Evolutionary conservation across 192 early-diverging fungal species (phyloP).

Genomic region (Piromyces finnis): DNA sequence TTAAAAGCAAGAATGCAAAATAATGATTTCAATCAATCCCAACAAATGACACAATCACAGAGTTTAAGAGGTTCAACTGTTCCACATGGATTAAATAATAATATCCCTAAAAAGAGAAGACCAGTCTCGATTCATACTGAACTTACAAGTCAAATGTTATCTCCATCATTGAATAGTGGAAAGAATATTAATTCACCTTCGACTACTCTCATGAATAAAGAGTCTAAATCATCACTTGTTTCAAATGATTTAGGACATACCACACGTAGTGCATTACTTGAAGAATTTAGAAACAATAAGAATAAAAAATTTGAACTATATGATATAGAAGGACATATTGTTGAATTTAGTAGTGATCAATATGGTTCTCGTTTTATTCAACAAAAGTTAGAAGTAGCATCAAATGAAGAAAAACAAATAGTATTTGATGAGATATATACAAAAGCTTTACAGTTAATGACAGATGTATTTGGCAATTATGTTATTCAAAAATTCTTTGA

Average conservation of each 20-base stretch:
- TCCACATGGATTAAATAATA: not conserved
- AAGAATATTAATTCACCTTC: not conserved
- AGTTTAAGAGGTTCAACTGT: not conserved
- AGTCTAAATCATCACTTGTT: not conserved
- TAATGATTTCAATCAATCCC: not conserved
- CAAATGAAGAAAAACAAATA: conserved; percentile 82
- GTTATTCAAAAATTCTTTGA: conserved; percentile 99
- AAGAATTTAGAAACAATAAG: conserved; percentile 97
- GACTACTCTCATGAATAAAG: not conserved
- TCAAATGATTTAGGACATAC: not conserved
- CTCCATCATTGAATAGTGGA: not conserved
- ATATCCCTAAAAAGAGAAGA: not conserved
- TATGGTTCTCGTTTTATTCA: conserved; percentile 98
- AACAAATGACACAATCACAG: not conserved
- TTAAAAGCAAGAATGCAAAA: not conserved
- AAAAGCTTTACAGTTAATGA: conserved; percentile 83
- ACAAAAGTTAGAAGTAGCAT: conserved; percentile 87
- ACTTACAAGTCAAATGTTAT: not conserved
- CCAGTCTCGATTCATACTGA: not conserved
- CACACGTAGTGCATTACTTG: conserved; percentile 20
- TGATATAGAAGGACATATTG: conserved; percentile 85
- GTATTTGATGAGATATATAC: conserved; percentile 95
- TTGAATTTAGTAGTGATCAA: conserved; percentile 97
- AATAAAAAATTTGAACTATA: conserved; percentile 87
- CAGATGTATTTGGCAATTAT: conserved; percentile 99